Conservation (phyloP, 2,329 filamentous ascomycete species). For the Blastomyces emzantsi region DNA sequence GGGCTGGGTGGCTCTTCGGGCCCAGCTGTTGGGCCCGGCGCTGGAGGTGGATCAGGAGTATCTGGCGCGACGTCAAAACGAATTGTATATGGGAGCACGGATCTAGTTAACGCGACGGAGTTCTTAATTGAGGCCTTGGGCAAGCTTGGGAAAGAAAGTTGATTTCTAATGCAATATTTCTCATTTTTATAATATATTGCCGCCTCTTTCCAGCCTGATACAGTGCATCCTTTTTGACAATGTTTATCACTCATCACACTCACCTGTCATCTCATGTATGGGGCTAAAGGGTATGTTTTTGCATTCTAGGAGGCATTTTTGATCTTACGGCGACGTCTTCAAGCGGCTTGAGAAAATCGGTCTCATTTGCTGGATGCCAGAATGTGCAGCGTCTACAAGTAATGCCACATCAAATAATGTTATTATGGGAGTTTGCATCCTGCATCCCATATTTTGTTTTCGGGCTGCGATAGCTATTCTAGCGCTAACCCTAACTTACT, state of each 20-base stretch:
- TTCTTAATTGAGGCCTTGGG: conserved; percentile 51
- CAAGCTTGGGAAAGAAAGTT: conserved; percentile 49
- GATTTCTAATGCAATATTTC: background rate
- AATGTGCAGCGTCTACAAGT: background rate
- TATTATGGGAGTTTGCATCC: background rate
- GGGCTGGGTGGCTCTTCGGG: conserved; percentile 40
- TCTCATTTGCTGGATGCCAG: background rate
- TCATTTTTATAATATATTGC: background rate
- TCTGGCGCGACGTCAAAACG: conserved; percentile 56
- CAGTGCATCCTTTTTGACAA: background rate
- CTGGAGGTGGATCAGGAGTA: conserved; percentile 22
- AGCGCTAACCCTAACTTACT: too few species aligned
- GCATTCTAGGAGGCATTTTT: background rate
- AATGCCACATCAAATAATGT: background rate
- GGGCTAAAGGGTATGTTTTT: background rate
- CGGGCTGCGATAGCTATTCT: background rate
- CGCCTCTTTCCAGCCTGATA: background rate
- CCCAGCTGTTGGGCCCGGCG: conserved; percentile 29
- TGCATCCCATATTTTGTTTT: background rate
- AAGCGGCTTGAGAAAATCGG: background rate
- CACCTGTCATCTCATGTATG: background rate
- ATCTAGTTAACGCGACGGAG: conserved; percentile 53
- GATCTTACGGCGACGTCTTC: background rate
- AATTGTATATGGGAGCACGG: conserved; percentile 92
- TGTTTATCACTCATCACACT: background rate